Percentiles rank a stretch among this genome's conserved stretches.
These are phyloP conservation scores for Aspergillus chevalieri DNA, from an alignment of 2,329 filamentous ascomycete genomes.

Conservation along the genomic window DNA sequence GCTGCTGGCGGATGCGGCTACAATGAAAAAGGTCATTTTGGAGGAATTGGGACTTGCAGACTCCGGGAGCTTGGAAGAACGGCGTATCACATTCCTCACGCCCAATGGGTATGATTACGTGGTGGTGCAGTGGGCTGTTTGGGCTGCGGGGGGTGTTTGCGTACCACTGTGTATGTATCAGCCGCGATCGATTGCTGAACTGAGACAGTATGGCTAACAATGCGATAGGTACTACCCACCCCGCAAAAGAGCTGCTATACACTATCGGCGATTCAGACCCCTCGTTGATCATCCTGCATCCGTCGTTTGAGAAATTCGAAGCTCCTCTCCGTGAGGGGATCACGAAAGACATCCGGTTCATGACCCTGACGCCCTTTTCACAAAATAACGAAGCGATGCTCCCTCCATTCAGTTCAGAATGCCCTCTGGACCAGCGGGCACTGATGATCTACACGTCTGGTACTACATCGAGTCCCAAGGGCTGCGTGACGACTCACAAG, in stretches of 20 bases:
- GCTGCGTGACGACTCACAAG: slow-evolving; percentile 40
- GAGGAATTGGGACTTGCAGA: slow-evolving; percentile 21
- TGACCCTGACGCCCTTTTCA: slow-evolving; percentile 22
- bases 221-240: slow-evolving; percentile 34
- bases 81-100: slow-evolving; percentile 33
- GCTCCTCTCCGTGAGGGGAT: slow-evolving; percentile 25
- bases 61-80: slow-evolving; percentile 29
- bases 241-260: slow-evolving; percentile 37
- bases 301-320: slow-evolving; percentile 30
- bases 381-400: slow-evolving; percentile 14
- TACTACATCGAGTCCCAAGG: slow-evolving; percentile 38
- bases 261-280: slow-evolving; percentile 39
- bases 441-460: slow-evolving; percentile 41
- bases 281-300: slow-evolving; percentile 37
- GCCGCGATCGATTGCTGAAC: background rate
- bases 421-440: slow-evolving; percentile 26
- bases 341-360: slow-evolving; percentile 24
- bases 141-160: slow-evolving; percentile 39
- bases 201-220: background rate
- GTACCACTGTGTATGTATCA: slow-evolving; percentile 37
- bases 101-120: slow-evolving; percentile 40
- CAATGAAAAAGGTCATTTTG: slow-evolving; percentile 31
- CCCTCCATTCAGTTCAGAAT: slow-evolving; percentile 26
- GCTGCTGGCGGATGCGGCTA: slow-evolving; percentile 33
- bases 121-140: slow-evolving; percentile 39